Conservation (phyloP, 2,329 filamentous ascomycete genomes). For the Plenodomus lindquistii region DNA sequence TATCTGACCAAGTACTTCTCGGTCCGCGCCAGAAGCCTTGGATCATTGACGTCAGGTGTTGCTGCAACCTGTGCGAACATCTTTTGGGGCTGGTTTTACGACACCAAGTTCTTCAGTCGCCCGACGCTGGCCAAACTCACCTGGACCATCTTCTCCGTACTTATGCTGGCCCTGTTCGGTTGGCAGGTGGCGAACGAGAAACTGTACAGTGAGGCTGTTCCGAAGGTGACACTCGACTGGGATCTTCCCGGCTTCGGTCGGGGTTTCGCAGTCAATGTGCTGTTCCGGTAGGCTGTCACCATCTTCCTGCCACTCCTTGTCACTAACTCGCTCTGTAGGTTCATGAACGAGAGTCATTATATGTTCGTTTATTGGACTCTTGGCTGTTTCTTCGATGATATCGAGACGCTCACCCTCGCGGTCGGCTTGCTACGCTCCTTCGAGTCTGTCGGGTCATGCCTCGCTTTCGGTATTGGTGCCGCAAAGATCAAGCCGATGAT, state of each 20-base stretch:
- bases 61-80: slow-evolving; percentile 52
- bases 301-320: no score
- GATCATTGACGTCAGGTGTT: slow-evolving; percentile 52
- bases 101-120: slow-evolving; percentile 49
- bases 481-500: slow-evolving; percentile 52
- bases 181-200: slow-evolving; percentile 57
- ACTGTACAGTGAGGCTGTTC: slow-evolving; percentile 48
- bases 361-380: slow-evolving; percentile 59
- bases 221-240: slow-evolving; percentile 52
- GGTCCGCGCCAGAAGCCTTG: slow-evolving; percentile 54
- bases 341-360: slow-evolving; percentile 56
- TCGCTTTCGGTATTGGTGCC: slow-evolving; percentile 55
- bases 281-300: slow-evolving; percentile 46
- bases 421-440: slow-evolving; percentile 55
- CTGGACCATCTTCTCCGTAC: slow-evolving; percentile 47
- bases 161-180: slow-evolving; percentile 51
- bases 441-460: slow-evolving; percentile 53
- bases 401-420: slow-evolving; percentile 56
- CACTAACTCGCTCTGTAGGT: slow-evolving; percentile 25
- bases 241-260: slow-evolving; percentile 49
- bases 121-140: slow-evolving; percentile 49
- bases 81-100: slow-evolving; percentile 57
- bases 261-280: slow-evolving; percentile 54
- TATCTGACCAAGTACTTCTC: slow-evolving; percentile 59
- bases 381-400: slow-evolving; percentile 56